phyloP scores from a whole-genome alignment of 352 stramenopile species.

The Phytophthora citricola region DNA sequence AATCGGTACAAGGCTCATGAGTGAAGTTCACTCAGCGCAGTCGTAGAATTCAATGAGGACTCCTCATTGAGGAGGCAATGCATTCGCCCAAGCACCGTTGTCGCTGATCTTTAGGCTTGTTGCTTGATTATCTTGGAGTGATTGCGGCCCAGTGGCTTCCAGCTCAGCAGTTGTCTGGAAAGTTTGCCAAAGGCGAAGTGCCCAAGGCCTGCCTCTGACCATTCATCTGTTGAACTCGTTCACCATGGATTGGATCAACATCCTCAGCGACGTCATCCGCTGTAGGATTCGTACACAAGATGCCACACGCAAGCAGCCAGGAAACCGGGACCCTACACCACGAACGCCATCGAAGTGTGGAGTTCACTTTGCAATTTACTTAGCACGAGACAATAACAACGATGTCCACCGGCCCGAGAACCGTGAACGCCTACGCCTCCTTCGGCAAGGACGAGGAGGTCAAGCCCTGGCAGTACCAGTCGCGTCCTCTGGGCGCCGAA shows the following conservation, averaged over 20 bases:
- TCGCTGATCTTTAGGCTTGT: too few relatives aligned
- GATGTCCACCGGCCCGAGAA: slow-evolving; percentile 40
- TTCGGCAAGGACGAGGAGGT: slow-evolving; percentile 41
- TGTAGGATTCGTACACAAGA: slow-evolving; percentile 17
- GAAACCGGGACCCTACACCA: neutral
- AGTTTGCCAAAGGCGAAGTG: neutral
- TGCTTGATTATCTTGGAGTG: too few relatives aligned
- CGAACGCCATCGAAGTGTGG: neutral
- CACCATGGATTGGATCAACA: slow-evolving; percentile 9
- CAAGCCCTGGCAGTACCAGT: slow-evolving; percentile 54
- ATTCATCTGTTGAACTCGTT: slow-evolving; percentile 4
- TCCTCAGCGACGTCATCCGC: slow-evolving; percentile 3
- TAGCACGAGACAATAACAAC: slow-evolving; percentile 13
- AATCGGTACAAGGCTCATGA: too few relatives aligned
- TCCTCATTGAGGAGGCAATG: too few relatives aligned
- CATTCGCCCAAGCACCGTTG: too few relatives aligned
- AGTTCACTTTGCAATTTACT: slow-evolving; percentile 22
- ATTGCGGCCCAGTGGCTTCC: too few relatives aligned
- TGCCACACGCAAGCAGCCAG: slow-evolving; percentile 24
- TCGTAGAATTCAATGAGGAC: too few relatives aligned
- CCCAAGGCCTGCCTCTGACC: neutral
- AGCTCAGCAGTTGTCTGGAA: neutral
- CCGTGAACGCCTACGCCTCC: slow-evolving; percentile 52
- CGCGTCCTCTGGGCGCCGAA: slow-evolving; percentile 45
- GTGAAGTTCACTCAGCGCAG: too few relatives aligned